Percentiles rank a stretch among this genome's conserved stretches.
phyloP scores from a whole-genome alignment of 371 early-diverging fungal genomes.

The Rhizomucor pusillus region DNA sequence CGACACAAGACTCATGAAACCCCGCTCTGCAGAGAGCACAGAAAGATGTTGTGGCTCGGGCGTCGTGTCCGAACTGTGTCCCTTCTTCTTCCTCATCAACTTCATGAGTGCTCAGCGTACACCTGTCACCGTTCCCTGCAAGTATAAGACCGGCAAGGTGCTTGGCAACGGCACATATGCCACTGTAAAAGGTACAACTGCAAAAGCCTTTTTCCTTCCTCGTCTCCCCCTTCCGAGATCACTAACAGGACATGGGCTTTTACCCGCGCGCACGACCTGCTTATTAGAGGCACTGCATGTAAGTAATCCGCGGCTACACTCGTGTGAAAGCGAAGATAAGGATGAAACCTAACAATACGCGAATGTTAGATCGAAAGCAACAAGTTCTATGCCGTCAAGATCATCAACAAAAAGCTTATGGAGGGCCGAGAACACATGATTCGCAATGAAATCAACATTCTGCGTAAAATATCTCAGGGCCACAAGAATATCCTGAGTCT shows the following conservation, averaged over 20 bases:
- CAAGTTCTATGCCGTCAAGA: conserved; percentile 86
- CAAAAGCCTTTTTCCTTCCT: background rate
- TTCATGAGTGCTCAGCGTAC: conserved; percentile 18
- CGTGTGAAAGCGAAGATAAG: background rate
- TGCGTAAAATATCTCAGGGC: conserved; percentile 81
- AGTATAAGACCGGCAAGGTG: conserved; percentile 68
- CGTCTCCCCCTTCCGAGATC: conserved; percentile 2
- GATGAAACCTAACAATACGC: background rate
- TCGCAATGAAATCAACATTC: conserved; percentile 84
- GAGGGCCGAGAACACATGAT: conserved; percentile 88
- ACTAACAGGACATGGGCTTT: background rate
- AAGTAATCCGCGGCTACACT: conserved; percentile 10
- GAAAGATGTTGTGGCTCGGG: too few species aligned
- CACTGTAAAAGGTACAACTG: conserved; percentile 63
- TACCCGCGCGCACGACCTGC: background rate
- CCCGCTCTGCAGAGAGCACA: too few species aligned
- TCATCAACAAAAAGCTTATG: conserved; percentile 89
- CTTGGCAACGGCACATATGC: conserved; percentile 73
- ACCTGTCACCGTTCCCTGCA: conserved; percentile 59
- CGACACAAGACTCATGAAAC: too few species aligned
- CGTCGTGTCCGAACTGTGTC: too few species aligned
- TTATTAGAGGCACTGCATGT: conserved; percentile 54
- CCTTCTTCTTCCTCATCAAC: conserved; percentile 3
- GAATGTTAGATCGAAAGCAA: conserved; percentile 71
- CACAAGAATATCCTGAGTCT: conserved; percentile 86